phyloP scores from a whole-genome alignment of 2,329 filamentous ascomycete species.

The Microdochium trichocladiopsis region DNA sequence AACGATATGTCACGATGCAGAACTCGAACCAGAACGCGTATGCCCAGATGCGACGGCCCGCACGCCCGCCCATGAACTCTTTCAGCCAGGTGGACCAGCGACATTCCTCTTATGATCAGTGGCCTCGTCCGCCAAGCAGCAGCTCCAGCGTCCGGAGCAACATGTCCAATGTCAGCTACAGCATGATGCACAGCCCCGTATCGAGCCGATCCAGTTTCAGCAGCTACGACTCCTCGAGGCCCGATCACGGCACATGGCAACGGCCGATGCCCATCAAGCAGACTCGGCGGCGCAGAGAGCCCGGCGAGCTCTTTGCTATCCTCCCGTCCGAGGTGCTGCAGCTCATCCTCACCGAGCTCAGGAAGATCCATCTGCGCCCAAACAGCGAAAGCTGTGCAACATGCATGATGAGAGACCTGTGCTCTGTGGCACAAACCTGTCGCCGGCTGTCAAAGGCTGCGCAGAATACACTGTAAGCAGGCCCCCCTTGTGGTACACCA shows the following conservation, averaged over 20 bases:
- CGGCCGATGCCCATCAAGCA: constrained; percentile 26
- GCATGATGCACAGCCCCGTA: constrained; percentile 17
- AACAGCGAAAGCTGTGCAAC: constrained; percentile 50
- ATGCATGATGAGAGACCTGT: constrained; percentile 58
- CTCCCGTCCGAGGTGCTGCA: constrained; percentile 53
- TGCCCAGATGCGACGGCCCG: not conserved
- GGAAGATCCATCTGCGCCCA: constrained; percentile 38
- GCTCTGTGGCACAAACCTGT: constrained; percentile 40
- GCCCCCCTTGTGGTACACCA: no score
- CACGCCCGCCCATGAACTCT: not conserved
- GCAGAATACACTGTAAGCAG: constrained; percentile 40
- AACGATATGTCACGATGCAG: not conserved
- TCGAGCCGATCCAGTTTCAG: constrained; percentile 33
- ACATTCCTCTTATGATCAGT: not conserved
- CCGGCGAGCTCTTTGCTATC: constrained; percentile 45
- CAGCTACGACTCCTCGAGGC: constrained; percentile 24
- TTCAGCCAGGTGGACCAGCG: not conserved
- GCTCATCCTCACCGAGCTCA: constrained; percentile 47
- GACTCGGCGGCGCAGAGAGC: constrained; percentile 24
- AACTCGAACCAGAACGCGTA: not conserved
- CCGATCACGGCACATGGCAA: constrained; percentile 20
- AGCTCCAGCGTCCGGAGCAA: constrained; percentile 17
- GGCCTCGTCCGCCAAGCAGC: constrained; percentile 11
- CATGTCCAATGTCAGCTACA: constrained; percentile 17
- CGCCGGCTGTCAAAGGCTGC: constrained; percentile 46